phyloP scores from a whole-genome alignment of 78 protist species.

The Guillardia theta region DNA sequence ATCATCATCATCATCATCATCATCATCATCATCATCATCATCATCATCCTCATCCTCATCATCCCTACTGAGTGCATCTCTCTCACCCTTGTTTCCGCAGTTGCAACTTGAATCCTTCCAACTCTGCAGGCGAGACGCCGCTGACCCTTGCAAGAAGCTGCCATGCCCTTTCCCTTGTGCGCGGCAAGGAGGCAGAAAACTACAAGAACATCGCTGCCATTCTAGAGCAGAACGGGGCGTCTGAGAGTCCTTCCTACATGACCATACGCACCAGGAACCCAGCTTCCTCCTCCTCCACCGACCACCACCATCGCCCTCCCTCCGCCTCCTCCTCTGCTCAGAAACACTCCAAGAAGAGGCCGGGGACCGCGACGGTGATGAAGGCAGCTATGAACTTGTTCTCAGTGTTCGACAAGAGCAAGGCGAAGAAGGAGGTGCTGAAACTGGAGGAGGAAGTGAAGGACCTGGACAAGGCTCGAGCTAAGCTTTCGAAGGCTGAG shows the following conservation, averaged over 20 bases:
- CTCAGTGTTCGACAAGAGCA: neutral
- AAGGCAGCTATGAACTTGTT: neutral
- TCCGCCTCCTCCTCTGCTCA: neutral
- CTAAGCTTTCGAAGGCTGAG: neutral
- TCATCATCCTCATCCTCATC: neutral
- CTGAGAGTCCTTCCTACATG: neutral
- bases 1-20: neutral
- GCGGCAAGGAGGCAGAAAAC: neutral
- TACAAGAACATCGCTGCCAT: neutral
- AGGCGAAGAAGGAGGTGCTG: neutral
- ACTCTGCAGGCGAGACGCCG: neutral
- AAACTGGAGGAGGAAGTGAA: neutral
- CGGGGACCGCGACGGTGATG: neutral
- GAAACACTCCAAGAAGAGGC: neutral
- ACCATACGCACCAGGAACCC: neutral
- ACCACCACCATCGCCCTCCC: neutral
- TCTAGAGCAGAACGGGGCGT: neutral
- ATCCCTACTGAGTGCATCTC: no score
- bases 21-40: neutral
- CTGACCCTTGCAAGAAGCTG: neutral
- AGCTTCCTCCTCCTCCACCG: neutral
- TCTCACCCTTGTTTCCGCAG: no score
- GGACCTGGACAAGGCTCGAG: neutral
- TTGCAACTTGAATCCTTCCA: neutral
- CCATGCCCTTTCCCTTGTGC: neutral